Percentiles rank a stretch among this genome's conserved stretches.
These are phyloP conservation scores for Trametes meyenii DNA, from an alignment of 768 basidiomycete species.

Conservation along the genomic window DNA sequence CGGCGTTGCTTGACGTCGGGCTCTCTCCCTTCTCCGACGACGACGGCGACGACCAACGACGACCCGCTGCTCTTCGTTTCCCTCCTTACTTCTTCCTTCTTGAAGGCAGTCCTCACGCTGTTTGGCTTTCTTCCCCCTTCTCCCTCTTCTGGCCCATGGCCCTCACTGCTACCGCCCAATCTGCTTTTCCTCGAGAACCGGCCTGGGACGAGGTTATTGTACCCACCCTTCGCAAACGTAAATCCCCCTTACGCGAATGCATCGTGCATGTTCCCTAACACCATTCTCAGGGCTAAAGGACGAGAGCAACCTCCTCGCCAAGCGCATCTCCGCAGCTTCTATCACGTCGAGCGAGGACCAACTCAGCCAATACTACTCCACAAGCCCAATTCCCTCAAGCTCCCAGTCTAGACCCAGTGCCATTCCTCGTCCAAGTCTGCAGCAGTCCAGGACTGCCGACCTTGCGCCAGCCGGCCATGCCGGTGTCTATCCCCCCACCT, in stretches of 20 bases:
- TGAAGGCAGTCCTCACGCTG: constrained; percentile 24
- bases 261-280: constrained; percentile 16
- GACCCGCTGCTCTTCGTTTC: constrained; percentile 26
- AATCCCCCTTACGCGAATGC: constrained; percentile 31
- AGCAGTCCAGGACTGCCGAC: constrained; percentile 39
- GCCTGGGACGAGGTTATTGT: constrained; percentile 86
- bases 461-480: constrained; percentile 21
- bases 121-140: constrained; percentile 22
- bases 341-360: constrained; percentile 56
- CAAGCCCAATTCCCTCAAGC: constrained; percentile 16
- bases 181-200: constrained; percentile 43
- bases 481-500: constrained; percentile 26
- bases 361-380: constrained; percentile 26
- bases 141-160: constrained; percentile 39
- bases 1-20: constrained; percentile 13
- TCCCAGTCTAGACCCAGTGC: constrained; percentile 41
- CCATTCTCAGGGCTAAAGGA: constrained; percentile 66
- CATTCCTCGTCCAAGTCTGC: constrained; percentile 51
- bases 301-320: constrained; percentile 78
- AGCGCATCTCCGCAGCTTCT: constrained; percentile 76
- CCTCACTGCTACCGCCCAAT: constrained; percentile 44
- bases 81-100: constrained; percentile 25
- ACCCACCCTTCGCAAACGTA: constrained; percentile 79
- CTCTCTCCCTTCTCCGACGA: constrained; percentile 13
- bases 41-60: constrained; percentile 17